These are phyloP conservation scores for Aspergillus caelatus DNA, from an alignment of 2,329 filamentous ascomycete species.

Conservation along the genomic window DNA sequence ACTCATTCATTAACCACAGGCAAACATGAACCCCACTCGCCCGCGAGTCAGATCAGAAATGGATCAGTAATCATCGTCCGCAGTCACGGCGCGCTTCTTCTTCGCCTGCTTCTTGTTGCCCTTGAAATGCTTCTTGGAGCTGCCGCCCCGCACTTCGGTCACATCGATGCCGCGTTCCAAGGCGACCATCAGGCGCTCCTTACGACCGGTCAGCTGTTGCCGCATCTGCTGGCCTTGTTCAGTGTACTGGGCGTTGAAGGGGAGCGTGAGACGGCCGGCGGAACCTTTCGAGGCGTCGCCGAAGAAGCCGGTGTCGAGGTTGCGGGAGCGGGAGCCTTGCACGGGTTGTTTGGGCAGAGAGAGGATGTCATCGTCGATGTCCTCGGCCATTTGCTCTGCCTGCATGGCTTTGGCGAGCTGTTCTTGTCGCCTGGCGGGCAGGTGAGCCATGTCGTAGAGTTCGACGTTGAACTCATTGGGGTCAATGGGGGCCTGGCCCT, in stretches of 20 bases:
- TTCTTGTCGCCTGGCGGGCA: conserved; percentile 78
- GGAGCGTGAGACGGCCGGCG: conserved; percentile 70
- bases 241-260: conserved; percentile 88
- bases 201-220: conserved; percentile 79
- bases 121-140: conserved; percentile 79
- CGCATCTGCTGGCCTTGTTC: conserved; percentile 74
- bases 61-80: conserved; percentile 33
- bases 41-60: conserved; percentile 24
- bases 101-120: conserved; percentile 42
- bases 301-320: conserved; percentile 90
- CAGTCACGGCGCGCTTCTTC: conserved; percentile 32
- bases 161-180: conserved; percentile 84
- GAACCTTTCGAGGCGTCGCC: conserved; percentile 60
- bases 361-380: conserved; percentile 24
- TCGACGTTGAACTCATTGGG: conserved; percentile 80
- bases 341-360: conserved; percentile 43
- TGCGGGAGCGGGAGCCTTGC: conserved; percentile 72
- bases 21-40: conserved; percentile 18
- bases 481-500: conserved; percentile 57
- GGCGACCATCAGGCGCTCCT: conserved; percentile 76
- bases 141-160: conserved; percentile 66
- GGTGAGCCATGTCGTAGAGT: conserved; percentile 79
- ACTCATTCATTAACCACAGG: conserved; percentile 11
- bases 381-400: conserved; percentile 29
- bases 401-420: conserved; percentile 53